Percentiles rank a stretch among this genome's conserved stretches.
Evolutionary conservation across 148 eudicot genomes (phyloP).

Genomic region (Arctostaphylos glauca): DNA sequence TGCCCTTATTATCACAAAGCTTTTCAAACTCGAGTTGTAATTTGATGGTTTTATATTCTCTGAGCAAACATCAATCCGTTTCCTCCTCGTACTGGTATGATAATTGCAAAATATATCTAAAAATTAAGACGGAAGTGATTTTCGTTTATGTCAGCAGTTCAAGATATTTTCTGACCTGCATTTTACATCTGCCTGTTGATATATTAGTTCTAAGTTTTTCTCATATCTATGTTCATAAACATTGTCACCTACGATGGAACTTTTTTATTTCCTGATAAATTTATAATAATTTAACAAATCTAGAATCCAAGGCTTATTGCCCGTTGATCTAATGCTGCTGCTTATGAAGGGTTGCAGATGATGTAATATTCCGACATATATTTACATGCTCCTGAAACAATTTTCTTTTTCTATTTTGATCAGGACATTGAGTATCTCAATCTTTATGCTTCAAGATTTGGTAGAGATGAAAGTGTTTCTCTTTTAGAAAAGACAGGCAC

Average conservation of each 20-base stretch:
- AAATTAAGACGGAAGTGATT: neutral
- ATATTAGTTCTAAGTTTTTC: neutral
- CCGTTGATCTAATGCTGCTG: neutral
- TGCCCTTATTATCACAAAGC: neutral
- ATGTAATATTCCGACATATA: neutral
- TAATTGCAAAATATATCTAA: neutral
- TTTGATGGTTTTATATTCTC: neutral
- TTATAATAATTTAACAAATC: neutral
- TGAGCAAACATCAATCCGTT: neutral
- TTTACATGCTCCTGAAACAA: neutral
- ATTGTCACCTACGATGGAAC: neutral
- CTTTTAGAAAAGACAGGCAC: slow-evolving; percentile 78
- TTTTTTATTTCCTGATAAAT: neutral
- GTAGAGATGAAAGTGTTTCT: slow-evolving; percentile 73
- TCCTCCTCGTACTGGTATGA: neutral
- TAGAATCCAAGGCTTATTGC: neutral
- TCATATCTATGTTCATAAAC: neutral
- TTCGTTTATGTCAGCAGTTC: neutral
- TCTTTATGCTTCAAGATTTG: slow-evolving; percentile 80
- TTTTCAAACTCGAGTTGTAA: neutral
- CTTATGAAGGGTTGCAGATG: neutral
- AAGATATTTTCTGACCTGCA: neutral
- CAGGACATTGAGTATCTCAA: slow-evolving; percentile 93
- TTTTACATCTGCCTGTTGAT: neutral
- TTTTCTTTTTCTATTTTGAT: neutral